Base-by-base conservation (phyloP, 2,329 filamentous ascomycete genomes). In the Clarireedia monteithiana region DNA sequence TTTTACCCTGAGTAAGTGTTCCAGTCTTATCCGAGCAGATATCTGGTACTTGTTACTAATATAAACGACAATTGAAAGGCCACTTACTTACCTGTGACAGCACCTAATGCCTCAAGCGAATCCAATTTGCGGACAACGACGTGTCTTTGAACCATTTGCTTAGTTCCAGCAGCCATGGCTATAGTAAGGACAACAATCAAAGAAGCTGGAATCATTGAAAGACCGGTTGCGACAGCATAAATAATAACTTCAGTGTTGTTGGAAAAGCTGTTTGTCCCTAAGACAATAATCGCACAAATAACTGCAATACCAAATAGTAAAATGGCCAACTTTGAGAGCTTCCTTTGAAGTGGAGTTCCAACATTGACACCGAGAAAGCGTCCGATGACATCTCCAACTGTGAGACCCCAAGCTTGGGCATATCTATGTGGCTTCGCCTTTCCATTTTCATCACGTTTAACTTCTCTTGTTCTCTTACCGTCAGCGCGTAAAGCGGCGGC, bases 11-110 rank as follows among this genome's bases (percentile, higher is more conserved):
- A 4, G 84, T 87, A 55, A 88, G 71, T 0, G 84, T 87, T 4
- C 87, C 86, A 0, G 86, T 90, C 73, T 89, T 90, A 68, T 90
- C 86, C 0, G 85, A 88, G 67, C 86, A 89, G 48, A 91, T 84
- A 73, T 30, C 59, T 62, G 26, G 17, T 40, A 14, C 36, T 40
- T 10, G 36, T 55, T 50, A 46, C 74, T 76, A 30, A 77, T 67
- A 5, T 78, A 82, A 30, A 20, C 30, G 6, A 30, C 3, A 23
- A 15, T 26, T 30, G 42, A 20, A 30, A 17, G 24, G 30, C 6
- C 10, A 30, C 17, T 10, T 2, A n/a, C 60, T 80, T 78, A 64
- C 79, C 75, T 34, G 78, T 81, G 27, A 82, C 79, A 44, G 74
- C 79, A 24, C 80, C 80, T 9, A 82, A 69, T 4, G 79, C 78